Evolutionary conservation across 306 rosid genomes (phyloP), one percentile per base, ranked within the genome.

Genomic region (Rosa lucieae): DNA sequence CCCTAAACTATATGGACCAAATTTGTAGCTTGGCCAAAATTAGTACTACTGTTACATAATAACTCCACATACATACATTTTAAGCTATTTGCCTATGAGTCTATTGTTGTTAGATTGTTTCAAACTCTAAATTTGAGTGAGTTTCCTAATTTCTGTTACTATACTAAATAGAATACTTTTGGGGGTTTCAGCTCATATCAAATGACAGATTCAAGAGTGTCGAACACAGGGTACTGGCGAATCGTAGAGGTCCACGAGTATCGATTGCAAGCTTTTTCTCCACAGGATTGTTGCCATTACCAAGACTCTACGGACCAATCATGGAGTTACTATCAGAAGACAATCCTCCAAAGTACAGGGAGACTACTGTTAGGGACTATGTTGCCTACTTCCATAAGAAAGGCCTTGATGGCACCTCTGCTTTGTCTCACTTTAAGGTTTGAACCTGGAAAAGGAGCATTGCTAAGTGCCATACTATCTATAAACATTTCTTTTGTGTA

Each of bases 181-280:
- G 15, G 39, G 1, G 7, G 40, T 62, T 58, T 26, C 67, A 62
- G 40, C 67, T 62, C 1, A 62, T 73, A 59, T 53, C 91, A 23
- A 89, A 89, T 39, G 93, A 87, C 59, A 84, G 52, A 79, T 89
- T 89, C 80, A 84, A 74, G 76, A 85, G 88, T 20, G 55, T 78
- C 42, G 82, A 85, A 15, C 82, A 84, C 51, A 78, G 78, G 72
- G 81, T 81, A 12, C 39, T 78, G 51, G 88, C 85, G 23, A 81
- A 78, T 26, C 52, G 3, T 43, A 21, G 0, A 18, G 84, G 63
- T 35, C 79, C 82, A 8, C 35, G 82, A 12, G n/a, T 52, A 53
- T 73, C 77, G 2, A 10, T 53, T 73, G 67, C 77, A 4, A 5
- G n/a, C 49, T 73, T 73, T 23, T 53, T 53, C 3, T 0, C 7